phyloP scores from a whole-genome alignment of 176 grass and related monocot species.

The Bromus sterilis region DNA sequence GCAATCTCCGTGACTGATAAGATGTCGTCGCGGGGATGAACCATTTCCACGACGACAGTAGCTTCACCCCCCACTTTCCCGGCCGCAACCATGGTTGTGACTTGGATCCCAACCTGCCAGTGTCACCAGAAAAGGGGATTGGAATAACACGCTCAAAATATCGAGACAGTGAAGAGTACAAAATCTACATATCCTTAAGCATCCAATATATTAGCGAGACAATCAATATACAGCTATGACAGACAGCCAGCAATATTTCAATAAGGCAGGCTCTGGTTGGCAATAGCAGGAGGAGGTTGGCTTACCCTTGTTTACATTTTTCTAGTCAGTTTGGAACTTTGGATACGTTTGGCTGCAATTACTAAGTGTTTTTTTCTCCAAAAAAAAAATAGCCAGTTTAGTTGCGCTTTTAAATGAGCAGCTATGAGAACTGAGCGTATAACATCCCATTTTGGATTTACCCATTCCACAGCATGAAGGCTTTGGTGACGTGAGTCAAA shows the following conservation, averaged over 20 bases:
- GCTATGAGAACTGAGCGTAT: neutral
- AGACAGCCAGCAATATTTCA: neutral
- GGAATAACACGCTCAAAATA: neutral
- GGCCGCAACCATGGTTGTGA: slow-evolving; percentile 35
- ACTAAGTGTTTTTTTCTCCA: neutral
- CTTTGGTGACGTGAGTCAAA: neutral
- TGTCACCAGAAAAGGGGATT: slow-evolving; percentile 1
- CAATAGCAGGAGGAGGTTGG: neutral
- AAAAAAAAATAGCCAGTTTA: neutral
- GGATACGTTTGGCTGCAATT: neutral
- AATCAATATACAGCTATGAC: too few relatives aligned
- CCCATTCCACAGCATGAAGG: neutral
- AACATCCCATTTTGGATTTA: neutral
- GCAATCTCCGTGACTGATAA: slow-evolving; percentile 61
- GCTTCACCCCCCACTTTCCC: slow-evolving; percentile 66
- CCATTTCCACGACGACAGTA: slow-evolving; percentile 37
- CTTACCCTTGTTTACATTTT: neutral
- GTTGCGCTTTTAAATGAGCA: neutral
- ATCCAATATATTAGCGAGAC: too few relatives aligned
- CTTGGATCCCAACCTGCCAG: slow-evolving; percentile 76
- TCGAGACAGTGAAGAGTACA: neutral
- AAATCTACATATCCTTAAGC: too few relatives aligned
- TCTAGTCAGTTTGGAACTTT: neutral
- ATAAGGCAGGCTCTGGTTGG: neutral
- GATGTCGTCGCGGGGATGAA: slow-evolving; percentile 78